These are phyloP conservation scores for Tylopilus rubrobrunneus DNA, from an alignment of 768 basidiomycete genomes.

Conservation along the genomic window DNA sequence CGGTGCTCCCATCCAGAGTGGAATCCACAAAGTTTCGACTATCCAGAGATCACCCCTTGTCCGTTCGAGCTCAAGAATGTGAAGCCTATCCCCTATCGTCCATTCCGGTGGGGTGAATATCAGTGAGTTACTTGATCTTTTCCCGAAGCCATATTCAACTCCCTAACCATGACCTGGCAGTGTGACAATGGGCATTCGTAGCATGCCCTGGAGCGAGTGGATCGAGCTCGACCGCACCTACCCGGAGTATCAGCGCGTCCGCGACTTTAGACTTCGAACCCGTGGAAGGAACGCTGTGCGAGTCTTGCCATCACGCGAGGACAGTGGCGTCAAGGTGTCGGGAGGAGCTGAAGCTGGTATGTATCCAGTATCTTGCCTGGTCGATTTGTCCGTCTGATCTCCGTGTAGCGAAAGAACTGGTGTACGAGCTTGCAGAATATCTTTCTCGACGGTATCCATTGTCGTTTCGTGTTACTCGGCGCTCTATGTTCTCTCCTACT, in stretches of 20 bases:
- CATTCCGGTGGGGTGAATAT: conserved; percentile 60
- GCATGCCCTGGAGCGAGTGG: conserved; percentile 70
- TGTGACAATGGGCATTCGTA: conserved; percentile 65
- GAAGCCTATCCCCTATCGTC: conserved; percentile 58
- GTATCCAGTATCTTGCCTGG: neutral
- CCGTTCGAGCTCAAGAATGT: conserved; percentile 37
- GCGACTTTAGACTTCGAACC: conserved; percentile 48
- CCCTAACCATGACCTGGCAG: conserved; percentile 30
- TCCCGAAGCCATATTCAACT: neutral
- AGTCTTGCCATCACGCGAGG: conserved; percentile 42
- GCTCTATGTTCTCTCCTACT: neutral
- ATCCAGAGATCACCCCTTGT: conserved; percentile 46
- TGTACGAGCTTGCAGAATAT: conserved; percentile 67
- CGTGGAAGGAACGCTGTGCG: conserved; percentile 46
- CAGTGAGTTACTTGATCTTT: conserved; percentile 41
- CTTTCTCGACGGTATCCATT: conserved; percentile 58
- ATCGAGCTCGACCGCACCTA: conserved; percentile 67
- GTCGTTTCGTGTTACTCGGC: conserved; percentile 49
- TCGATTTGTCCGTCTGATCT: neutral
- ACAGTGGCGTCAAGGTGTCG: conserved; percentile 31
- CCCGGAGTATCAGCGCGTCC: conserved; percentile 50
- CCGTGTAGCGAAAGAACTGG: conserved; percentile 55
- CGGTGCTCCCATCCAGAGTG: conserved; percentile 38
- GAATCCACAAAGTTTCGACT: conserved; percentile 47
- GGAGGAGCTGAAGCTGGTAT: conserved; percentile 31